Base-by-base conservation (phyloP, 2,329 filamentous ascomycete species). In the Alternaria brassicicola region DNA sequence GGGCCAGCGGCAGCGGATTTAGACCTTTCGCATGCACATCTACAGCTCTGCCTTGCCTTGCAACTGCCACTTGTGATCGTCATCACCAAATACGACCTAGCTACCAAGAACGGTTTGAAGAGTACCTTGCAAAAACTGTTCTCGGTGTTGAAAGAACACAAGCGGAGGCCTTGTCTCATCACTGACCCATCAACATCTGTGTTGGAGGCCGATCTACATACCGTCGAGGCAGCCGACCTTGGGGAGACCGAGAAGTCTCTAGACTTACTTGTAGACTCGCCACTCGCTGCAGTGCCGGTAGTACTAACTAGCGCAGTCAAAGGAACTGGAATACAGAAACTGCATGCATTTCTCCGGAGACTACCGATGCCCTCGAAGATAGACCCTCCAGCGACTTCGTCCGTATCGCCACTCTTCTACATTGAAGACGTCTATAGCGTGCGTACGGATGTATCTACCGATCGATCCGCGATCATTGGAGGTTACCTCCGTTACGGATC, bases 11-110 rank as follows among this genome's bases (percentile, higher is more conserved):
- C 82, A 15, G 80, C 82, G 8, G 86, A 88, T 38, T 82, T 90
- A 41, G 90, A 95, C 67, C 81, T 95, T 4, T 90, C 89, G 9
- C 85, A 89, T 63, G 89, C 91, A 2, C 91, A 98, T 78, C 82
- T 99, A 15, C 88, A 93, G 35, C 81, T 99, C 2, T 97, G 93
- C 68, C 82, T 97, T 28, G 91, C 92, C 64, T 80, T 98, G 17
- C 84, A 88, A 19, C 82, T 93, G 9, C 92, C 93, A 0, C 81
- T 97, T 54, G 85, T 90, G 7, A 85, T 99, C 10, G 84, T 94
- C 23, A 89, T 99, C 57, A 98, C 95, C 1, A 99, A 98, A 73
- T 84, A 96, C 61, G 95, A 99, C 67, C 77, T 96, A 41, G 92
- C 93, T 15, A 93, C 89, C 13, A 93, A 89, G 64, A 76, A 80